Conservation (phyloP, 306 rosid genomes). For the Malus domestica region ASM211411v1 NC_041803.1:50369001-50369500, state of each 20-base stretch:
- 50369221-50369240: slow-evolving; percentile 16
- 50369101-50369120: slow-evolving; percentile 91
- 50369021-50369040: slow-evolving; percentile 97
- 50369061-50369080: slow-evolving; percentile 89
- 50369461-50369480: too few species aligned
- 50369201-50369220: slow-evolving; percentile 51
- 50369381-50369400: too few species aligned
- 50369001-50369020: slow-evolving; percentile 76
- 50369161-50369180: slow-evolving; percentile 94
- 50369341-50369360: too few species aligned
- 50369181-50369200: slow-evolving; percentile 93
- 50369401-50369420: too few species aligned
- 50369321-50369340: too few species aligned
- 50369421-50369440: too few species aligned
- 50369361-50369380: too few species aligned
- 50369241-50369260: neutral
- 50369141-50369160: slow-evolving; percentile 93
- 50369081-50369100: slow-evolving; percentile 94
- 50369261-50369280: neutral
- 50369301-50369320: too few species aligned
- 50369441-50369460: too few species aligned
- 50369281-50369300: too few species aligned
- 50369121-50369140: slow-evolving; percentile 84
- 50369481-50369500: too few species aligned
- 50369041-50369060: slow-evolving; percentile 99